A percentile compares a stretch with the other conserved stretches of the same genome.
These are phyloP conservation scores for Botrytis byssoidea DNA, from an alignment of 2,329 filamentous ascomycete genomes.

Conservation along the genomic window DNA sequence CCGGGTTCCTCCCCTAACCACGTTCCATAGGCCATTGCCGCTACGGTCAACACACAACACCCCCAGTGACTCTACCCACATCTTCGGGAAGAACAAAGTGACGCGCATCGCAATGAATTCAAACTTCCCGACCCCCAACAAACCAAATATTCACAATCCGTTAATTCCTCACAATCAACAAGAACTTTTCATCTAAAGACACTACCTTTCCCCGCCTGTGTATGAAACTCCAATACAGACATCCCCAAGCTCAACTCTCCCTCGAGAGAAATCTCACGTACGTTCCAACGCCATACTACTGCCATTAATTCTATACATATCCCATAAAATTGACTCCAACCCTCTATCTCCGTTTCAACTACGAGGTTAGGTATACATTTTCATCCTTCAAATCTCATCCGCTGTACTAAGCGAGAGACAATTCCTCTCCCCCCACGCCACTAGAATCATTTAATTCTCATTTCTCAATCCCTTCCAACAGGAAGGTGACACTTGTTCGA, in stretches of 20 bases:
- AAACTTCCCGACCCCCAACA: accelerated
- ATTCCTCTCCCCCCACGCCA: accelerated
- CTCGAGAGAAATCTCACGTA: not conserved
- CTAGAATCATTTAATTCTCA: not conserved
- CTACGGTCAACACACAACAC: too few relatives aligned
- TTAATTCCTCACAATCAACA: not conserved
- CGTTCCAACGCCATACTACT: not conserved
- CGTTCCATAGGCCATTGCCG: too few relatives aligned
- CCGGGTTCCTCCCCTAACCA: too few relatives aligned
- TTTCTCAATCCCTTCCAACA: not conserved
- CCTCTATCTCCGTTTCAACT: too few relatives aligned
- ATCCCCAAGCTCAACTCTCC: too few relatives aligned
- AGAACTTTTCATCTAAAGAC: not conserved
- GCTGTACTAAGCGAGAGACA: not conserved
- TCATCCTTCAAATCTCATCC: not conserved
- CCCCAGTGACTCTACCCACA: too few relatives aligned
- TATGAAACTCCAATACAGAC: too few relatives aligned
- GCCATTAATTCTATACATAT: not conserved
- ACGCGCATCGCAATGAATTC: not conserved
- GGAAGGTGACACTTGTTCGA: accelerated
- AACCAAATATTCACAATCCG: not conserved
- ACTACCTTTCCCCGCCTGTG: not conserved
- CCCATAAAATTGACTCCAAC: accelerated
- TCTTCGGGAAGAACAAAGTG: not conserved
- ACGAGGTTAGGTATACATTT: not conserved